Base-by-base conservation (phyloP, 257 asterid species). In the Solanum ossicruentum region DNA sequence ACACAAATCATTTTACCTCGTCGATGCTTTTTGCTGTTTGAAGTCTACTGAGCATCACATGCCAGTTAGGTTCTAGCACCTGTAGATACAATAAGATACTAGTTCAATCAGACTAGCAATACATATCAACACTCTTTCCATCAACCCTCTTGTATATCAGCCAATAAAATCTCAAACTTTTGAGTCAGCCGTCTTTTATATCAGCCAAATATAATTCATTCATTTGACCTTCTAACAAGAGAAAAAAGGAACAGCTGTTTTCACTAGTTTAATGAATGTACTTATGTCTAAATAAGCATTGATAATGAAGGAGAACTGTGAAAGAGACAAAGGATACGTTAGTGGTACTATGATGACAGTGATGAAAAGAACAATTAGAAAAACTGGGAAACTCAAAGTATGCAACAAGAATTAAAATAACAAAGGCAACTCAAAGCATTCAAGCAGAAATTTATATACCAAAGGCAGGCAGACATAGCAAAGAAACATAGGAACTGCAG, bases 41-140 rank as follows among this genome's bases (percentile, higher is more conserved):
- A 87, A 96, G 97, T 89, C 97, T 93, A 89, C 77, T 93, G 84
- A 91, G 94, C 98, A 96, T 92, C 88, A 95, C 90, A 85, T 96
- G 99, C 98, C 98, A 96, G 90, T 93, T 96, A 43, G 98, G 99
- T 92, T 96, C 99, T 85, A 96, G 86, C 90, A 96, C 99, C 99
- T 96, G 93, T 86, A 89, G 69, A 69, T 65, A 86, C 45, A 39
- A 84, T 60, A 75, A 60, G 32, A 52, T 51, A 26, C 21, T 23
- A n/a, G 47, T 51, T 77, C 16, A 77, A 51, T 26, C 47, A 26
- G 43, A 75, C 60, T 21, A 75, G 60, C 13, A 51, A 77, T 2
- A 51, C 63, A 77, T 8, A 51, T 77, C 63, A 51, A 23, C 21
- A 23, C 10, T 66, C 11, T 26, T 49, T 39, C 71, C 8, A 32